phyloP scores from a whole-genome alignment of 345 rosid species.

The Eucalyptus cloeziana region DNA sequence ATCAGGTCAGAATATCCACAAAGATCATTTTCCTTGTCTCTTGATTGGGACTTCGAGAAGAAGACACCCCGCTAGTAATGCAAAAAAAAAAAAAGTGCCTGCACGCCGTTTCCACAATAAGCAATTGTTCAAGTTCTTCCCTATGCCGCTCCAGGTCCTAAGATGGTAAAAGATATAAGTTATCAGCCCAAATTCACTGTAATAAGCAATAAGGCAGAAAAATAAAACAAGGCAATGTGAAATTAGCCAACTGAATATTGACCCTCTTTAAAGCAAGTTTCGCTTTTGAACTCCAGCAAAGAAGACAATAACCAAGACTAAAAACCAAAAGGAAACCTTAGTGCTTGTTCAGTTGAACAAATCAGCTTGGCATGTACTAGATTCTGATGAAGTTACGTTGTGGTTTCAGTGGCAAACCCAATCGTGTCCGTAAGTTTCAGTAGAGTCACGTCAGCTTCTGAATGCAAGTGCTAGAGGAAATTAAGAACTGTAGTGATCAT shows the following conservation, averaged over 20 bases:
- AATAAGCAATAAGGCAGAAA: neutral
- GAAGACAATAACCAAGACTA: neutral
- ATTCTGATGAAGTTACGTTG: neutral
- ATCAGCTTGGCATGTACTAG: neutral
- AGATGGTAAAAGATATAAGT: neutral
- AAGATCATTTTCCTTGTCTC: neutral
- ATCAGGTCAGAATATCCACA: neutral
- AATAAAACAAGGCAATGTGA: neutral
- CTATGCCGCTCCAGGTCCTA: constrained; percentile 73
- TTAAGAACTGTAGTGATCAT: neutral
- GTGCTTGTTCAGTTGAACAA: neutral
- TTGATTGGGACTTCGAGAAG: neutral
- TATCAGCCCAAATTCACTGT: neutral
- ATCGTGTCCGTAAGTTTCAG: neutral
- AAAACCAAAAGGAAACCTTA: neutral
- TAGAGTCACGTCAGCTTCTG: neutral
- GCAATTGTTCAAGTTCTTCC: constrained; percentile 85
- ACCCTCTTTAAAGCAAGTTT: neutral
- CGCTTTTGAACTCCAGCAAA: neutral
- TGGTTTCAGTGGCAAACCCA: neutral
- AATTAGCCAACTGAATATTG: neutral
- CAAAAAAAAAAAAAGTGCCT: neutral
- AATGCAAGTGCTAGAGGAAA: neutral
- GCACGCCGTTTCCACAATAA: constrained; percentile 38
- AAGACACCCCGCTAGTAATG: neutral